Evolutionary conservation across 2,329 filamentous ascomycete genomes (phyloP).

Genomic region (Paecilomyces niveus): DNA sequence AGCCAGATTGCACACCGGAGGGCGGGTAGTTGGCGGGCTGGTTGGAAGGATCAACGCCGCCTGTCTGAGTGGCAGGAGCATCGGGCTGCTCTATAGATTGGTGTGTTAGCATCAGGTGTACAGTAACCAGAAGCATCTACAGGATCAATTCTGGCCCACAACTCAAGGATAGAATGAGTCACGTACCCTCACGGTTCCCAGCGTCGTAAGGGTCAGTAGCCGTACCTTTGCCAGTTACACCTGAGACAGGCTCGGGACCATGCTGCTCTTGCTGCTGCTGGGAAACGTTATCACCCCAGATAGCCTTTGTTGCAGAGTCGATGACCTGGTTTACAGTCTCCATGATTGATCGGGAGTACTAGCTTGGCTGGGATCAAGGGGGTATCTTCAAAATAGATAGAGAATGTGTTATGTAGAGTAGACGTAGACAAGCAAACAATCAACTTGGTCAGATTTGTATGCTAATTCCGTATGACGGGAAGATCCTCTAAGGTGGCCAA

Average conservation of each 20-base stretch:
- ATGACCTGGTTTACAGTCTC: constrained; percentile 55
- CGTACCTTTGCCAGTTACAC: constrained; percentile 59
- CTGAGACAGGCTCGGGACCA: constrained; percentile 63
- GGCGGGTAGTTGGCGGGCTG: not conserved
- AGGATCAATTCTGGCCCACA: not conserved
- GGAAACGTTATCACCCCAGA: constrained; percentile 37
- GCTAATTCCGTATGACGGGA: not conserved
- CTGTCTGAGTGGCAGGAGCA: constrained; percentile 29
- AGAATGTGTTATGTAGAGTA: not conserved
- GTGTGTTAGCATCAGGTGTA: not conserved
- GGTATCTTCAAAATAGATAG: not conserved
- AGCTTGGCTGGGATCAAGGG: not conserved
- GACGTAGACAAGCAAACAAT: not conserved
- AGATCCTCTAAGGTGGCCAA: not conserved
- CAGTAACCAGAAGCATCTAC: not conserved
- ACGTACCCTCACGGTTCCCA: constrained; percentile 60
- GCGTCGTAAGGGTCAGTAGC: constrained; percentile 69
- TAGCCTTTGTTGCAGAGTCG: constrained; percentile 40
- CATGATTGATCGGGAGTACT: constrained; percentile 36
- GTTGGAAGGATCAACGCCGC: not conserved
- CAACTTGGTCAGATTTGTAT: not conserved
- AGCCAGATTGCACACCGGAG: not conserved
- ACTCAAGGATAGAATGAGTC: not conserved
- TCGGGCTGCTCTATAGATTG: not conserved
- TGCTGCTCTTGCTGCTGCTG: constrained; percentile 22